A percentile compares a stretch with the other conserved stretches of the same genome.
phyloP scores from a whole-genome alignment of 2,329 filamentous ascomycete species.

The Cordyceps tenuipes region DNA sequence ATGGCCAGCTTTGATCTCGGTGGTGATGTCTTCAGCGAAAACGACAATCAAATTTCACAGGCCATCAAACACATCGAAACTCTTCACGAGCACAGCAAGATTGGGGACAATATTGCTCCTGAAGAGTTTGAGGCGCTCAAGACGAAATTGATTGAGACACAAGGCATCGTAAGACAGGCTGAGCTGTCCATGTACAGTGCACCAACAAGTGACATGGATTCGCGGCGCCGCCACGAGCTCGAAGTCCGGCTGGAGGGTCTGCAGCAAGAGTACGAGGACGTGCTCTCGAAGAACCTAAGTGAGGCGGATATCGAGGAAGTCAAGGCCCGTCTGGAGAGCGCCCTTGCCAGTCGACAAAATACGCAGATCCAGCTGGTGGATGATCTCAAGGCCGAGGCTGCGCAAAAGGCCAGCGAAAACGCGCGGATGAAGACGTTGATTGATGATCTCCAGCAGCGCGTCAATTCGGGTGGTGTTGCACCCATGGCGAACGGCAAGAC shows the following conservation, averaged over 20 bases:
- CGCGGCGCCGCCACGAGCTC: conserved; percentile 64
- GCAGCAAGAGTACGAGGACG: conserved; percentile 75
- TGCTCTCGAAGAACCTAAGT: conserved; percentile 70
- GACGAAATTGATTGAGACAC: conserved; percentile 74
- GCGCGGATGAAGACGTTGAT: conserved; percentile 71
- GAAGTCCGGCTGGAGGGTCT: conserved; percentile 66
- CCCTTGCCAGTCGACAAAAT: conserved; percentile 67
- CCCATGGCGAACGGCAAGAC: conserved; percentile 78
- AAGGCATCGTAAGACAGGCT: conserved; percentile 86
- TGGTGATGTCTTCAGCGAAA: conserved; percentile 85
- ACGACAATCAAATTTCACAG: conserved; percentile 75
- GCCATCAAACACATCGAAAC: conserved; percentile 77
- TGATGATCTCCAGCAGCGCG: conserved; percentile 66
- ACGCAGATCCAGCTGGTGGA: conserved; percentile 65
- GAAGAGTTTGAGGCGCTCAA: conserved; percentile 74
- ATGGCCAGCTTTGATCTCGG: conserved; percentile 98
- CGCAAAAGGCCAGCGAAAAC: conserved; percentile 73
- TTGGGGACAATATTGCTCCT: conserved; percentile 70
- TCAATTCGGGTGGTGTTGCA: conserved; percentile 51
- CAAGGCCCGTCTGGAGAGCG: conserved; percentile 68
- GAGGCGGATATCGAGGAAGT: conserved; percentile 77
- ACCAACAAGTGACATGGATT: conserved; percentile 54
- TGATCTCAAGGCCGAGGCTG: conserved; percentile 67
- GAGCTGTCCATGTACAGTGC: conserved; percentile 74
- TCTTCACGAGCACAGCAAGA: conserved; percentile 65